These are phyloP conservation scores for Suhomyces xylopsoci DNA, from an alignment of 805 yeast species.

Conservation along the genomic window DNA sequence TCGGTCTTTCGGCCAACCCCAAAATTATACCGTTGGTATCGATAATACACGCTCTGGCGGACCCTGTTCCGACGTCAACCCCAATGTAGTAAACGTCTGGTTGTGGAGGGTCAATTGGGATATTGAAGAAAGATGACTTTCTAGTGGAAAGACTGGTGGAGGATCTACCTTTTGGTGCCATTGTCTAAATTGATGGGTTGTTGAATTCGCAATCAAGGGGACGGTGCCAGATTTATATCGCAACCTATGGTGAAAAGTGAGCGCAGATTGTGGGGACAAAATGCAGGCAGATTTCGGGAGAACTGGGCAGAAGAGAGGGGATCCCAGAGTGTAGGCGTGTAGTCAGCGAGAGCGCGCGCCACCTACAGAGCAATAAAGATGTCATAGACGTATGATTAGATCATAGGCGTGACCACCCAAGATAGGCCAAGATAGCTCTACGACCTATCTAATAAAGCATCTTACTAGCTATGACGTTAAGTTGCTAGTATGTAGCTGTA, in stretches of 20 bases:
- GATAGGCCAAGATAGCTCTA: too few species aligned
- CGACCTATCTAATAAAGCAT: too few species aligned
- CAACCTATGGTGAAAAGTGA: background rate
- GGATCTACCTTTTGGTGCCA: constrained; percentile 21
- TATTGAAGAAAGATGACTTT: constrained; percentile 36
- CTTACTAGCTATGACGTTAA: too few species aligned
- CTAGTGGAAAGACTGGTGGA: constrained; percentile 41
- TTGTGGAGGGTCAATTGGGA: constrained; percentile 33
- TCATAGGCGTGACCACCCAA: background rate
- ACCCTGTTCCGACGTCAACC: constrained; percentile 96
- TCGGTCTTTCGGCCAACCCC: constrained; percentile 75
- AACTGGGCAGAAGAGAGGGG: background rate
- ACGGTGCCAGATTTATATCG: background rate
- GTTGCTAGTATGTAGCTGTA: too few species aligned
- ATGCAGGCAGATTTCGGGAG: background rate
- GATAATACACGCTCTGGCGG: constrained; percentile 91
- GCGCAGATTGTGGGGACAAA: background rate
- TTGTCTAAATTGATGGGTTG: background rate
- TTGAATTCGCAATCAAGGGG: background rate
- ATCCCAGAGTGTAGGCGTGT: background rate
- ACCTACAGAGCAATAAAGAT: background rate
- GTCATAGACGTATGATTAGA: background rate
- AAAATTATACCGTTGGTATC: constrained; percentile 80
- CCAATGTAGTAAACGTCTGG: constrained; percentile 64
- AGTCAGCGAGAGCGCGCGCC: background rate